Conservation (phyloP, 2,329 filamentous ascomycete species). For the Botrytis pseudocinerea region DNA sequence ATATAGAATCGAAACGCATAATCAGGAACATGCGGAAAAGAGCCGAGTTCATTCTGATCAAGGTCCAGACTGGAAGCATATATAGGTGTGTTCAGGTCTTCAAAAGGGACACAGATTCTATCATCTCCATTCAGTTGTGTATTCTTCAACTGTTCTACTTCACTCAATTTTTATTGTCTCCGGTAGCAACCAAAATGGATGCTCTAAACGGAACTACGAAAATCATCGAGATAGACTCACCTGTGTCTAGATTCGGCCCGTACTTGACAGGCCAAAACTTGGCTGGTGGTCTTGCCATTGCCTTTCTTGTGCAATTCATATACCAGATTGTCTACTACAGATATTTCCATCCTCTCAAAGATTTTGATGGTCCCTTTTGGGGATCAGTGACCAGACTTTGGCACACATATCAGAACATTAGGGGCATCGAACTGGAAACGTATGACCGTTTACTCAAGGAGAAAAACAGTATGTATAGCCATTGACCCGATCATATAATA, state of each 20-base stretch:
- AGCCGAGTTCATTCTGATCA: conserved; percentile 1
- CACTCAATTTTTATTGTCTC: neutral
- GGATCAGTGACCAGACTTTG: conserved; percentile 53
- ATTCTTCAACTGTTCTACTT: neutral
- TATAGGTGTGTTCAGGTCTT: neutral
- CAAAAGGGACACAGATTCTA: neutral
- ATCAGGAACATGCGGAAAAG: neutral
- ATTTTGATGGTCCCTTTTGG: conserved; percentile 57
- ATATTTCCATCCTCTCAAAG: conserved; percentile 53
- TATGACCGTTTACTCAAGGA: conserved; percentile 47
- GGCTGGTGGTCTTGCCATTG: neutral
- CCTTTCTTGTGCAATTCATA: conserved; percentile 16
- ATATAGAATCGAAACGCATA: neutral
- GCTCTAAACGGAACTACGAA: neutral
- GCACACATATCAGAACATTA: conserved; percentile 53
- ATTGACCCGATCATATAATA: neutral
- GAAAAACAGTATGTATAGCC: conserved; percentile 47
- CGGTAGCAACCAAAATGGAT: neutral
- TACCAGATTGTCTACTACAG: conserved; percentile 50
- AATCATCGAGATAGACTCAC: neutral
- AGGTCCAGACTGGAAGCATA: neutral
- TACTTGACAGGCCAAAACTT: conserved; percentile 1
- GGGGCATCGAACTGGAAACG: conserved; percentile 49
- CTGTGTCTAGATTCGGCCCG: neutral
- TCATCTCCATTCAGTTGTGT: neutral